These are phyloP conservation scores for Thyridium curvatum DNA, from an alignment of 2,329 filamentous ascomycete genomes.

Conservation along the genomic window DNA sequence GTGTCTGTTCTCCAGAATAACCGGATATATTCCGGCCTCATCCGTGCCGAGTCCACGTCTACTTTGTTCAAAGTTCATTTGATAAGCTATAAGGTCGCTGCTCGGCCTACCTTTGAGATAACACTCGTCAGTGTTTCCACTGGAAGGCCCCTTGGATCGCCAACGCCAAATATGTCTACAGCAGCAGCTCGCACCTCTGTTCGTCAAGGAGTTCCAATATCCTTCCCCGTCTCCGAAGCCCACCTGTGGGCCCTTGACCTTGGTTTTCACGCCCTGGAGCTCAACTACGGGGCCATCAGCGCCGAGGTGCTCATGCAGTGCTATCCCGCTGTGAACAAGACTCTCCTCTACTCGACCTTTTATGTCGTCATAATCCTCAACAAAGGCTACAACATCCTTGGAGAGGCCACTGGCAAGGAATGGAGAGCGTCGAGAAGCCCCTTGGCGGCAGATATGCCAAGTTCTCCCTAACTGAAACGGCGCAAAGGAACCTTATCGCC, in stretches of 20 bases:
- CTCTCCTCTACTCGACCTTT: constrained; percentile 7
- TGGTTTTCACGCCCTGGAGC: constrained; percentile 4
- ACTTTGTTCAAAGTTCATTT: too few relatives aligned
- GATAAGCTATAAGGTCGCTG: too few relatives aligned
- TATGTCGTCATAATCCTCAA: constrained; percentile 4
- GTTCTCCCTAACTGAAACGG: constrained; percentile 3
- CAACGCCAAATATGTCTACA: constrained; percentile 1
- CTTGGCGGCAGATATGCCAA: constrained; percentile 7
- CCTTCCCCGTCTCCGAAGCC: constrained; percentile 1
- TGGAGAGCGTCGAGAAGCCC: constrained; percentile 5
- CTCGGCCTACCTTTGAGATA: constrained; percentile 3
- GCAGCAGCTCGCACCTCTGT: constrained; percentile 3
- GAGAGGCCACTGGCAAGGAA: constrained; percentile 6
- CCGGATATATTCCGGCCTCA: too few relatives aligned
- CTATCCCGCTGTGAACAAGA: constrained; percentile 7
- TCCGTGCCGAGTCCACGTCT: too few relatives aligned
- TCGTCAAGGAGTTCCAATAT: constrained; percentile 4
- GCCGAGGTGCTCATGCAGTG: constrained; percentile 7
- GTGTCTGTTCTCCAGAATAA: too few relatives aligned
- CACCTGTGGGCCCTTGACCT: constrained; percentile 7
- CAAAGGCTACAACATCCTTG: constrained; percentile 7
- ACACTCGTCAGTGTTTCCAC: not conserved
- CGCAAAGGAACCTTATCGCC: constrained; percentile 5
- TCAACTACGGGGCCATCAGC: constrained; percentile 5
- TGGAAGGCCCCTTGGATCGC: constrained; percentile 8